phyloP scores from a whole-genome alignment of 768 basidiomycete genomes.

The Tylopilus balloui region DNA sequence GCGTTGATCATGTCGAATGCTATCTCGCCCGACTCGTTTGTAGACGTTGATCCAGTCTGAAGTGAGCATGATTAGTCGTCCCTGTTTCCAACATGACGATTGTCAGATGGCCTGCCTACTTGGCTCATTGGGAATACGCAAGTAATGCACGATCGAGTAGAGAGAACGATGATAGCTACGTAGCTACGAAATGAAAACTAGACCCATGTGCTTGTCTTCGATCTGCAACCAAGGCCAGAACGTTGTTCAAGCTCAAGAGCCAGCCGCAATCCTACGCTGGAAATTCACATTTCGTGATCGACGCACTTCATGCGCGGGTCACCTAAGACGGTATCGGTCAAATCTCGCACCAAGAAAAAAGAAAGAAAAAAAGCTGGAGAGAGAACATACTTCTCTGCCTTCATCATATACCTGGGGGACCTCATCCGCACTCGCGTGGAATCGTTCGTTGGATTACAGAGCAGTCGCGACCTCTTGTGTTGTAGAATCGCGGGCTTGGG shows the following conservation, averaged over 20 bases:
- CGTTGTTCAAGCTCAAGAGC: background rate
- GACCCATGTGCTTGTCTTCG: background rate
- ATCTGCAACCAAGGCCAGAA: background rate
- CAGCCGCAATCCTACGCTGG: slow-evolving; percentile 6
- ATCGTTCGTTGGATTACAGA: background rate
- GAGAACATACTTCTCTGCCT: slow-evolving; percentile 2
- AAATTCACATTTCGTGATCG: slow-evolving; percentile 13
- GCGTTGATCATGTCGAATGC: slow-evolving; percentile 4
- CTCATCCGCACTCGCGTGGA: background rate
- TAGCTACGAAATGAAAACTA: background rate
- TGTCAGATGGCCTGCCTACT: background rate
- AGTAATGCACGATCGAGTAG: background rate
- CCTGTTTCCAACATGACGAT: background rate
- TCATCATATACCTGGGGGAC: slow-evolving; percentile 5
- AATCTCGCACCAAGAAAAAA: too few species aligned
- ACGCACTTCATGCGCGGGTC: slow-evolving; percentile 5
- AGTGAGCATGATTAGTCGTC: background rate
- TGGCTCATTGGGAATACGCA: background rate
- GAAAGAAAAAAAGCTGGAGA: background rate
- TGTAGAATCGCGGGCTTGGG: slow-evolving; percentile 5
- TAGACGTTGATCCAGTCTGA: background rate
- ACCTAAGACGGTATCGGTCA: slow-evolving; percentile 1
- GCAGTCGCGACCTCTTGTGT: slow-evolving; percentile 3
- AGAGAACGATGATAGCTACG: background rate
- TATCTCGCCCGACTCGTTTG: background rate